phyloP scores from a whole-genome alignment of 148 eudicot species.

The Silene conica region DNA sequence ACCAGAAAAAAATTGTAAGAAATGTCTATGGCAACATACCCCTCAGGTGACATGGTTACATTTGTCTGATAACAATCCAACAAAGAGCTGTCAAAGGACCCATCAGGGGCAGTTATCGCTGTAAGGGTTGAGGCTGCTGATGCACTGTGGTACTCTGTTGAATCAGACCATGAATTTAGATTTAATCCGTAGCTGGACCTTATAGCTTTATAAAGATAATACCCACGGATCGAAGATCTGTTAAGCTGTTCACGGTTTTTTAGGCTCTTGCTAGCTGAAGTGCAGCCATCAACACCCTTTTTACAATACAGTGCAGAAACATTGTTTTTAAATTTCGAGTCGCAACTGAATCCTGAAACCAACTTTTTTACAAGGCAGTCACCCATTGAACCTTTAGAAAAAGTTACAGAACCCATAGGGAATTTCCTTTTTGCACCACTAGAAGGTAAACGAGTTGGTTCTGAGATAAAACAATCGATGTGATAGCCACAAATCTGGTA shows the following conservation, averaged over 20 bases:
- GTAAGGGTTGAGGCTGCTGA: constrained; percentile 45
- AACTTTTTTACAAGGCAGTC: constrained; percentile 36
- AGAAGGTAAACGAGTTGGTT: constrained; percentile 20
- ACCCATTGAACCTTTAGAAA: constrained; percentile 35
- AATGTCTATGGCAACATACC: constrained; percentile 36
- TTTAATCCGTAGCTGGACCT: constrained; percentile 35
- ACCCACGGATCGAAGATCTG: constrained; percentile 39
- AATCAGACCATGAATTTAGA: constrained; percentile 34
- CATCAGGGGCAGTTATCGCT: constrained; percentile 45
- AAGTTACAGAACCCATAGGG: constrained; percentile 40
- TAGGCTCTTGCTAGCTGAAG: constrained; percentile 50
- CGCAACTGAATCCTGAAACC: constrained; percentile 30
- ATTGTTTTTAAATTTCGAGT: constrained; percentile 28
- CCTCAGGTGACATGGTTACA: constrained; percentile 42
- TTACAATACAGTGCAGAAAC: constrained; percentile 24
- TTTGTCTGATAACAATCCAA: constrained; percentile 33
- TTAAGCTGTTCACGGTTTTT: constrained; percentile 41
- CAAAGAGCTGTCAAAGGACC: constrained; percentile 43
- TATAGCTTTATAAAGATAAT: constrained; percentile 42
- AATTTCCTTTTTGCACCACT: constrained; percentile 27
- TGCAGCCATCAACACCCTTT: constrained; percentile 35
- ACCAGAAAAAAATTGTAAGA: not conserved
- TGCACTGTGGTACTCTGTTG: constrained; percentile 33
- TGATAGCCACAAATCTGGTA: constrained; percentile 64
- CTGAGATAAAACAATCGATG: constrained; percentile 42